Evolutionary conservation across 352 stramenopile genomes (phyloP), one percentile per base, ranked within the genome.

Genomic region (Thalassiosira exigua): DNA sequence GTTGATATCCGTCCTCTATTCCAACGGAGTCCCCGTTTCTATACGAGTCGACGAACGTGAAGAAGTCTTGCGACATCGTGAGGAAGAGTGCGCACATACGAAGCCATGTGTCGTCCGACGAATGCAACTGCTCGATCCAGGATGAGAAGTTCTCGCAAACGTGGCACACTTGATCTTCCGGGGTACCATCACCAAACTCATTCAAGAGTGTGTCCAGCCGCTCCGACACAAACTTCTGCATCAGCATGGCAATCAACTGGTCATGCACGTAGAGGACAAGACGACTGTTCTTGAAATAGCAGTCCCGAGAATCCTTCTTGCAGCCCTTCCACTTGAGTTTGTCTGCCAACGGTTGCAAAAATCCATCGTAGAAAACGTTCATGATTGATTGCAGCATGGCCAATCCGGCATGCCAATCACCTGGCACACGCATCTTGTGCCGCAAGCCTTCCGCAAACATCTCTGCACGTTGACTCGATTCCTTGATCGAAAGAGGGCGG

Each of bases 341-440:
- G n/a, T n/a, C n/a, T n/a, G n/a, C 1, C 3, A 76, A 53, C 42
- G 68, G 68, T 4, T 52, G 0, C 19, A 69, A 22, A 0, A 69
- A 22, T 5, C 4, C 19, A 5, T 52, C 27, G 17, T 44, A 76
- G 33, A 69, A 76, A 1, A 58, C n/a, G 21, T 56, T 69, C 4
- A 61, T 19, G 22, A 76, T 76, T 3, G 56, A 22, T 21, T 60
- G 48, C 1, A 59, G 7, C 36, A 66, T 66, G 21, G 21, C 27
- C 41, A 76, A 32, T 3, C 56, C 57, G 1, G 56, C 29, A 44
- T 76, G 67, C 54, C 53, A 76, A 61, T 69, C 53, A n/a, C 67
- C 54, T n/a, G 67, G 67, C 9, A 69, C 0, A 59, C 42, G 30
- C 17, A 64, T 52, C 7, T 67, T 21, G 3, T 22, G 3, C 3